A percentile compares a stretch with the other conserved stretches of the same genome.
These are phyloP conservation scores for Kodamaea leandrae DNA, from an alignment of 805 yeast genomes.

Conservation along the genomic window DNA sequence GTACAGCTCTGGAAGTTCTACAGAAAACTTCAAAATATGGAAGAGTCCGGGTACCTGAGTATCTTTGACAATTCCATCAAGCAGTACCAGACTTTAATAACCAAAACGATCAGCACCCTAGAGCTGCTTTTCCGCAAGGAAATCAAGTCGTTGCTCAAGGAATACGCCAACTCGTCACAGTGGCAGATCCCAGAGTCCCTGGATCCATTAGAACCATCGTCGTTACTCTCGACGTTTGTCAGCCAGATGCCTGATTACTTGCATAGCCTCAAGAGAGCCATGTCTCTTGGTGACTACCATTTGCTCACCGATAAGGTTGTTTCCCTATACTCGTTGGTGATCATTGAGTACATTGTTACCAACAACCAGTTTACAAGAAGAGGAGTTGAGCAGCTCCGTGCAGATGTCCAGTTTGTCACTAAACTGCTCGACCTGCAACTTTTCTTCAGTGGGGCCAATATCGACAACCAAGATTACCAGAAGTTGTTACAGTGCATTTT, in stretches of 20 bases:
- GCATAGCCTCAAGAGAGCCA: slow-evolving; percentile 19
- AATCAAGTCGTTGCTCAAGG: slow-evolving; percentile 29
- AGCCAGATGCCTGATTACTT: slow-evolving; percentile 26
- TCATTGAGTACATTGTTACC: slow-evolving; percentile 38
- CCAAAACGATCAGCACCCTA: slow-evolving; percentile 20
- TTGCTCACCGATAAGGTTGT: slow-evolving; percentile 27
- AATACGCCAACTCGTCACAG: slow-evolving; percentile 34
- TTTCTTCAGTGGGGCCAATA: slow-evolving; percentile 21
- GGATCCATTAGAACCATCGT: slow-evolving; percentile 16
- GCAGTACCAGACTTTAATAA: slow-evolving; percentile 22
- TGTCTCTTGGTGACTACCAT: slow-evolving; percentile 32
- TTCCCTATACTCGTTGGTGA: slow-evolving; percentile 24
- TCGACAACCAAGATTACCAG: slow-evolving; percentile 21
- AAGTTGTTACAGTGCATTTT: slow-evolving; percentile 30
- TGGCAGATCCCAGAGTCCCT: slow-evolving; percentile 25
- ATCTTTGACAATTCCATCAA: slow-evolving; percentile 29
- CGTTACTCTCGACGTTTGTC: slow-evolving; percentile 22
- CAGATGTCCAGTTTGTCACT: slow-evolving; percentile 27
- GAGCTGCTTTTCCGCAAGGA: slow-evolving; percentile 34
- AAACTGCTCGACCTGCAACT: slow-evolving; percentile 19
- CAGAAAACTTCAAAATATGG: slow-evolving; percentile 17
- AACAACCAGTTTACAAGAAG: slow-evolving; percentile 34
- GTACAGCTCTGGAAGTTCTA: slow-evolving; percentile 40
- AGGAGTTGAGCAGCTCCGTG: slow-evolving; percentile 33
- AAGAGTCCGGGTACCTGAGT: slow-evolving; percentile 19